Evolutionary conservation across 495 filamentous ascomycete genomes (phyloP), one percentile per base, ranked within the genome.

Genomic region (Penicillium salamii): DNA sequence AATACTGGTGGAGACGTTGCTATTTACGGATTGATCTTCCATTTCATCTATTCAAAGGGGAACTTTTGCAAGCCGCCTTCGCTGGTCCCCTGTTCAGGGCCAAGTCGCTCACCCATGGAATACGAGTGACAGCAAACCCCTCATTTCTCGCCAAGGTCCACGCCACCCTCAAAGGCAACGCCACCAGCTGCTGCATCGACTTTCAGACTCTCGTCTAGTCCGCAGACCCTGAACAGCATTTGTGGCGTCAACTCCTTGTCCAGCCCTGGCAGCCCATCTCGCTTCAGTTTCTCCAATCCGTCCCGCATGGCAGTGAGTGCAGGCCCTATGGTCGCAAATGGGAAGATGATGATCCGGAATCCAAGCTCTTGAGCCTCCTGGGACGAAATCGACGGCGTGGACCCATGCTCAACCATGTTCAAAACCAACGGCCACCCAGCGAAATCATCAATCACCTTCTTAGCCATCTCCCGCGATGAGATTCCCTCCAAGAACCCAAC

Each of bases 401-500:
- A 71, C 13, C 85, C 83, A 55, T 81, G 76, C 56, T 80, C 78
- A 11, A 89, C 85, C 59, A 80, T 83, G 58, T 89, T 89, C 46
- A 87, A 61, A 24, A 86, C 47, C 34, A 86, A 61, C n/a, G 84
- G 85, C 71, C 76, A 80, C 24, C 74, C 73, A 12, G 71, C 76
- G 29, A 87, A 65, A 21, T 81, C 81, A 31, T 69, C 58, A 2
- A 81, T 74, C 0, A 33, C 63, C 47, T 61, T 62, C 3, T 46
- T 38, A 8, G 67, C 67, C 67, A 68, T 65, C 28, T 71, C 68
- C 2, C 59, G 62, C 8, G 69, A 72, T 0, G 67, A 59, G 23
- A 71, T 61, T 3, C 69, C 69, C 51, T 63, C 79, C 53, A 90
- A 69, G 59, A 89, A 81, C 2, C 74, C 82, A 2, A 82, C 79